Base-by-base conservation (phyloP, 2,329 filamentous ascomycete genomes). In the Fusarium setosum region DNA sequence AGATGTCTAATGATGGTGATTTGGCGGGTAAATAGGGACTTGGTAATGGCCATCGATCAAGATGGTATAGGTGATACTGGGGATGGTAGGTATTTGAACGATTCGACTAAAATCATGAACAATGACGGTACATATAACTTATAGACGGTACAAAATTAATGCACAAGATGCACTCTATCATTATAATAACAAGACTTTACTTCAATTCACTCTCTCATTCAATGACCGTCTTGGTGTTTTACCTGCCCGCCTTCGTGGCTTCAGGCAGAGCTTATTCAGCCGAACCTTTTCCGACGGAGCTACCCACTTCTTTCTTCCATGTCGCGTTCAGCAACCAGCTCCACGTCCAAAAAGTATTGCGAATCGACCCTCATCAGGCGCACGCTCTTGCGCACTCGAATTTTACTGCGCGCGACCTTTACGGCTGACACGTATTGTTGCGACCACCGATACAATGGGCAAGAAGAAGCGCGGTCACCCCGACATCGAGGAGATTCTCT, bases 401-500 rank as follows among this genome's bases (percentile, higher is more conserved):
- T 59, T 50, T 47, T 45, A 67, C 61, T 56, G 55, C 54, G 51
- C 54, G 42, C 35, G n/a, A 45, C 48, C 13, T 9, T 37, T 41
- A 34, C 32, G 34, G 56, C 12, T 45, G 9, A 5, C 21, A 29
- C 1, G 42, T n/a, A 44, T 20, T 34, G 18, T 34, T 21, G 58
- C 24, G 8, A 54, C 38, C 10, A 26, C 26, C 26, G 44, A 29
- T 59, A 74, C 62, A 18, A 95, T 96, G 90, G 92, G 90, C 72
- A 97, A 97, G 82, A 96, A 96, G 84, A 95, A 93, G 87, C 92
- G 93, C 78, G 88, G 90, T 69, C 90, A 93, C 75, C 92, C 93
- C 65, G 89, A 94, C 73, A 84, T 97, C 70, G 92, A 98, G 82
- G 94, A 98, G 81, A 84, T 97, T 71, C 87, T 99, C 64, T 83